Percentiles rank a stretch among this genome's conserved stretches.
phyloP scores from a whole-genome alignment of 176 grass and related monocot species.

The Zea luxurians region DNA sequence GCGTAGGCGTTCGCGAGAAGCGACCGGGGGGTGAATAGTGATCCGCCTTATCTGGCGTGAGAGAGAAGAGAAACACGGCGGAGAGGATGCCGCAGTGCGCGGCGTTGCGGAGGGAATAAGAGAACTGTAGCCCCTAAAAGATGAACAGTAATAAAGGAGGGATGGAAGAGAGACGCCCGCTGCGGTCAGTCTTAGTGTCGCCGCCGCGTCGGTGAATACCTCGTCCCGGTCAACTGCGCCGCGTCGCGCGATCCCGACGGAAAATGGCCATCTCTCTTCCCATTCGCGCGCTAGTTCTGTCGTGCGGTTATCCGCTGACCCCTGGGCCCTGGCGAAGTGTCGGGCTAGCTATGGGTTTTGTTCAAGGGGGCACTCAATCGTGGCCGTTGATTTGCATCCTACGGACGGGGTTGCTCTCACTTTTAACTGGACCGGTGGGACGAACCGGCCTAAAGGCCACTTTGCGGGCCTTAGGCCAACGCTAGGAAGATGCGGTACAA shows the following conservation, averaged over 20 bases:
- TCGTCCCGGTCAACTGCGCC: slow-evolving; percentile 26
- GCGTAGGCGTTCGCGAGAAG: too few relatives aligned
- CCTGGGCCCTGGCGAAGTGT: neutral
- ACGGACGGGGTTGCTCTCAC: neutral
- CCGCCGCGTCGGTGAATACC: slow-evolving; percentile 17
- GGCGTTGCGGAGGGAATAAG: too few relatives aligned
- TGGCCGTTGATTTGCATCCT: too few relatives aligned
- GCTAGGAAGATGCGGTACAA: neutral
- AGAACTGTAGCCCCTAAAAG: too few relatives aligned
- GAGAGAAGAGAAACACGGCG: too few relatives aligned
- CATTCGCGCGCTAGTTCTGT: neutral
- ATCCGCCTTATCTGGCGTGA: too few relatives aligned
- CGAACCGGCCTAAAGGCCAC: neutral
- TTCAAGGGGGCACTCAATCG: neutral
- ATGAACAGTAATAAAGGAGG: too few relatives aligned
- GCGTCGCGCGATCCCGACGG: slow-evolving; percentile 44
- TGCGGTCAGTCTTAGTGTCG: neutral
- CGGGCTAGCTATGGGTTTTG: neutral
- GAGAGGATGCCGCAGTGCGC: too few relatives aligned
- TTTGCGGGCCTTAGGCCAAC: neutral
- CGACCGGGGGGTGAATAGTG: too few relatives aligned
- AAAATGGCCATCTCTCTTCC: slow-evolving; percentile 30
- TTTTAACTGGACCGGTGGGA: neutral
- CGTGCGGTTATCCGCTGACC: too few relatives aligned
- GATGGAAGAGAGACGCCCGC: too few relatives aligned